Conservation (phyloP, 2,329 filamentous ascomycete genomes). For the Ceratocystis colombiana region DNA sequence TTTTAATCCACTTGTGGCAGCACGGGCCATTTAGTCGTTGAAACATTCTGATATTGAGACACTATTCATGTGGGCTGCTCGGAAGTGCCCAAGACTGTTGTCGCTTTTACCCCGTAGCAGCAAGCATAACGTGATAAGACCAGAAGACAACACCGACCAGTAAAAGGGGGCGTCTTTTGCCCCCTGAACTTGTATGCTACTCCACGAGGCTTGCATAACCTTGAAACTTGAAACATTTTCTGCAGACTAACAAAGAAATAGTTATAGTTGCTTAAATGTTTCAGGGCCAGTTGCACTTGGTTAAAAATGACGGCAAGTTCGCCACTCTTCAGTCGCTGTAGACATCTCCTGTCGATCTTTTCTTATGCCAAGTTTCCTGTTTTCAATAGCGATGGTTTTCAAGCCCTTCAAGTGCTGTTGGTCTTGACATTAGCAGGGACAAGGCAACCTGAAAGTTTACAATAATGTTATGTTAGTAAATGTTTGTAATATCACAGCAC, state of each 20-base stretch:
- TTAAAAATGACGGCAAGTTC: background rate
- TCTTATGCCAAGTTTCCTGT: background rate
- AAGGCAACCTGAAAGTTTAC: conserved; percentile 1
- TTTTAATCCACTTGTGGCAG: background rate
- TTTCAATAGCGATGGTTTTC: background rate
- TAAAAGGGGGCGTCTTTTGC: background rate
- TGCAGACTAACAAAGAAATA: background rate
- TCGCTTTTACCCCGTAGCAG: background rate
- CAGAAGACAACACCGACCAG: background rate
- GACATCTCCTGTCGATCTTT: conserved; percentile 5
- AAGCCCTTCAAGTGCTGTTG: background rate
- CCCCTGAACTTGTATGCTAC: background rate
- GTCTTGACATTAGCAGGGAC: conserved; percentile 13
- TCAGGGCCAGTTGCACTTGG: background rate
- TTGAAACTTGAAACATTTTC: conserved; percentile 6
- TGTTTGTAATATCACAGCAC: background rate
- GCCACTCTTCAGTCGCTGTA: background rate
- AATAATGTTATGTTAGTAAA: background rate
- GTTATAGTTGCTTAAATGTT: background rate
- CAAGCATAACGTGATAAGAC: background rate
- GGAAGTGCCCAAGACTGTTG: background rate
- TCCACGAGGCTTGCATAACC: background rate
- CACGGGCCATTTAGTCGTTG: background rate
- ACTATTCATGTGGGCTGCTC: background rate
- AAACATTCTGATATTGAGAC: background rate